Evolutionary conservation across 805 yeast genomes (phyloP).

Genomic region (Hanseniaspora meyeri): DNA sequence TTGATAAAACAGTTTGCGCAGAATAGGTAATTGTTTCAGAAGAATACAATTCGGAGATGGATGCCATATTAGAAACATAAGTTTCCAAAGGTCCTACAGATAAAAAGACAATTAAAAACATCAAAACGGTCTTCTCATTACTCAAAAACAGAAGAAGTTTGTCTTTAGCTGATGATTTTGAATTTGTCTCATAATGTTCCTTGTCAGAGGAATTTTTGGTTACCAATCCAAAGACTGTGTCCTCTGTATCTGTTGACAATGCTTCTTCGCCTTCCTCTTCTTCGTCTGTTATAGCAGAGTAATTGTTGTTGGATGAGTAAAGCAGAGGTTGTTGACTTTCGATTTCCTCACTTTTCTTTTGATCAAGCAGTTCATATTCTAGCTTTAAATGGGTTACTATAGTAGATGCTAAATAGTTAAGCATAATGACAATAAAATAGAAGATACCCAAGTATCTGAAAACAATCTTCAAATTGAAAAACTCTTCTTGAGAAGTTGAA

Average conservation of each 20-base stretch:
- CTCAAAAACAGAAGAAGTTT: conserved; percentile 14
- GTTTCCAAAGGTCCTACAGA: conserved; percentile 76
- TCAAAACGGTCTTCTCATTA: conserved; percentile 23
- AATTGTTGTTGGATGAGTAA: conserved; percentile 20
- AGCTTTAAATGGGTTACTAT: conserved; percentile 41
- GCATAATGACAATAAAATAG: conserved; percentile 43
- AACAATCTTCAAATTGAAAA: conserved; percentile 38
- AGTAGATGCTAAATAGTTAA: conserved; percentile 54
- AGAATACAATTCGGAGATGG: conserved; percentile 37
- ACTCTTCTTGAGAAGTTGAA: not conserved
- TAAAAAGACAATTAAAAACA: conserved; percentile 52
- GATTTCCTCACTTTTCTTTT: conserved; percentile 16
- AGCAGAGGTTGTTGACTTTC: conserved; percentile 19
- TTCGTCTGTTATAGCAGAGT: conserved; percentile 26
- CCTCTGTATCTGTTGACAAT: conserved; percentile 14
- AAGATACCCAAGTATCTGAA: conserved; percentile 42
- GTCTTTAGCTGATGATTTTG: conserved; percentile 10
- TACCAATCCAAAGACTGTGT: conserved; percentile 1
- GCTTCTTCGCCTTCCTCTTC: conserved; percentile 20
- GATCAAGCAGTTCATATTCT: conserved; percentile 10
- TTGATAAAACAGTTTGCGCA: conserved; percentile 14
- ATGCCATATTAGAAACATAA: conserved; percentile 72
- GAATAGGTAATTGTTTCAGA: conserved; percentile 16
- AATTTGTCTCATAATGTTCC: not conserved
- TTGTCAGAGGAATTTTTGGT: conserved; percentile 23